Evolutionary conservation across 345 rosid genomes (phyloP).

Genomic region (Noccaea bulbosa): DNA sequence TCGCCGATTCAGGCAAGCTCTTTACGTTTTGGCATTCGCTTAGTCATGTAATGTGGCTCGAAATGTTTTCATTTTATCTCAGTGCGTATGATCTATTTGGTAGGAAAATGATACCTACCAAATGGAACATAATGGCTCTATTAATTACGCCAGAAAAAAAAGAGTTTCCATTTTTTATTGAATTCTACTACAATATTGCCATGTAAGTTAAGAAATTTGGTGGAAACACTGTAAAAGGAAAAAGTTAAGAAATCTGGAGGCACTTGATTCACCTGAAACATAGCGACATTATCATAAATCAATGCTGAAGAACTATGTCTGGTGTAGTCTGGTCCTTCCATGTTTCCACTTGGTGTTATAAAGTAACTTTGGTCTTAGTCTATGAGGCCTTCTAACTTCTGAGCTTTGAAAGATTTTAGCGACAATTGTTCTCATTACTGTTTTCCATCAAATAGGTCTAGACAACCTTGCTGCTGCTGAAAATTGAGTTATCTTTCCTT

Average conservation of each 20-base stretch:
- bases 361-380: too few relatives aligned
- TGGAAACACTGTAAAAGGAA: too few relatives aligned
- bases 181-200: background rate
- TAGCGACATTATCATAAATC: too few relatives aligned
- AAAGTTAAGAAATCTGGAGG: too few relatives aligned
- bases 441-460: too few relatives aligned
- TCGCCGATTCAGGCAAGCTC: conserved; percentile 86
- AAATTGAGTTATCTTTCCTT: conserved; percentile 14
- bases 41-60: conserved; percentile 26
- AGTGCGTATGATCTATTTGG: conserved; percentile 24
- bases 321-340: too few relatives aligned
- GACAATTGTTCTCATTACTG: too few relatives aligned
- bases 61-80: background rate
- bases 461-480: conserved; percentile 16
- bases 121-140: too few relatives aligned
- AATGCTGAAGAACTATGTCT: background rate
- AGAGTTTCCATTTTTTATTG: conserved; percentile 1
- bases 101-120: background rate
- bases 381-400: too few relatives aligned
- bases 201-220: background rate
- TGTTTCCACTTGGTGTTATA: too few relatives aligned
- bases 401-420: too few relatives aligned
- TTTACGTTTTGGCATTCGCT: background rate
- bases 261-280: background rate
- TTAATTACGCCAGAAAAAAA: too few relatives aligned